Base-by-base conservation (phyloP, 2,329 filamentous ascomycete genomes). In the Sporothrix mexicana region DNA sequence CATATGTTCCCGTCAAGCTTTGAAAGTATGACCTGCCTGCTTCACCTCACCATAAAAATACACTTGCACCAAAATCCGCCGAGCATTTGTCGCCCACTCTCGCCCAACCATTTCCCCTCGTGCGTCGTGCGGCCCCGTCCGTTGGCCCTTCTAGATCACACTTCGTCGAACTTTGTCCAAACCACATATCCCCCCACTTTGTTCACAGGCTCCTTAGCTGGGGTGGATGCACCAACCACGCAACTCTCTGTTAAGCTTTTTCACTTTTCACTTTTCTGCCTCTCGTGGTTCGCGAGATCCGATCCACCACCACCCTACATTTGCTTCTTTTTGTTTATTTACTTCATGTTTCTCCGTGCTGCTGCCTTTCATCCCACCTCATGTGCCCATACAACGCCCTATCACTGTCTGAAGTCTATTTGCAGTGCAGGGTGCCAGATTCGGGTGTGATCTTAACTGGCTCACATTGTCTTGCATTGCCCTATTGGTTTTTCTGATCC, bases 111-210 rank as follows among this genome's bases (percentile, higher is more conserved):
- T 74, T 73, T 43, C 3, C 57, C 78, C 74, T 77, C 77, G 85
- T 86, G 82, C 82, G 78, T 72, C 78, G 77, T 81, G 79, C 77
- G 76, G 77, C 77, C 76, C 70, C 78, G 81, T 76, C 79, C 79
- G 84, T 86, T 86, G 75, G 74, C 59, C 53, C 41, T 69, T 55
- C 71, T 49, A 36, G 13, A 25, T 51, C 55, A 20, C 64, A 41
- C 13, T 62, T 17, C 23, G 12, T 64, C 45, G 68, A 62, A 43
- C 51, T 25, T 55, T 53, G 49, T 2, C 59, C 62, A 68, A 59
- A 59, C 41, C 43, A 13, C 20, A 17, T 45, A 61, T 12, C 13
- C 69, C 70, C 66, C 71, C 68, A 62, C 62, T 25, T 30, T 71
- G 55, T 30, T 57, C 71, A 49, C 57, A 53, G 20, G 25, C 45